Conservation (phyloP, 2,329 filamentous ascomycete species). For the Cordyceps javanica region DNA sequence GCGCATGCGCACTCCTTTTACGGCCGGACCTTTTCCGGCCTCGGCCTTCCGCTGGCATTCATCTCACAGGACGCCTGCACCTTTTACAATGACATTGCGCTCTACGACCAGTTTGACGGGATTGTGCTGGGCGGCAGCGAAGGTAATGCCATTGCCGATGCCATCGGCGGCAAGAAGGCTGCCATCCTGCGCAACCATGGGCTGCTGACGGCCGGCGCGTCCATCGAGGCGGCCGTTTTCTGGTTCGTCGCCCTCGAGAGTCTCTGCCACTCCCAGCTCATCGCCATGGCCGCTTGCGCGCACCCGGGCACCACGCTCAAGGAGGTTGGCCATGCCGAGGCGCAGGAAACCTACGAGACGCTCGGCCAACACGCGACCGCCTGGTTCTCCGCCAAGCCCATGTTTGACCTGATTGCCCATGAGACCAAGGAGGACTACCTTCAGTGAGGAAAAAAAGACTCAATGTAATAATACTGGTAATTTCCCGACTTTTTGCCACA, state of each 20-base stretch:
- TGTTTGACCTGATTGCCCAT: conserved; percentile 10
- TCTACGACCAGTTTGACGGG: conserved; percentile 44
- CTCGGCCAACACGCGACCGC: conserved; percentile 57
- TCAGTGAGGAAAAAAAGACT: background rate
- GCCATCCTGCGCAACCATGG: conserved; percentile 51
- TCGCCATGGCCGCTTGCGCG: conserved; percentile 53
- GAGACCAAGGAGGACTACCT: conserved; percentile 10
- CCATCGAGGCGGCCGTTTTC: conserved; percentile 45
- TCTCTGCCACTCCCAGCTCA: conserved; percentile 41
- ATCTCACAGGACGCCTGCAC: conserved; percentile 57
- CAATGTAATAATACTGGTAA: no score
- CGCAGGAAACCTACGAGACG: conserved; percentile 59
- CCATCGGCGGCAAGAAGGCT: conserved; percentile 43
- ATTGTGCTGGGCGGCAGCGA: conserved; percentile 48
- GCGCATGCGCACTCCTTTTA: conserved; percentile 51
- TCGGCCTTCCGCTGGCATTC: conserved; percentile 59
- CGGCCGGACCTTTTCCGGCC: conserved; percentile 52
- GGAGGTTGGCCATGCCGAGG: conserved; percentile 63
- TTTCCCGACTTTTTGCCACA: no score
- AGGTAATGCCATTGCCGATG: conserved; percentile 40
- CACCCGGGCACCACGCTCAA: conserved; percentile 59
- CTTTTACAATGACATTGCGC: conserved; percentile 46
- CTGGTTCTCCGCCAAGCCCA: conserved; percentile 52
- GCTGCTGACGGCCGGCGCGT: conserved; percentile 42
- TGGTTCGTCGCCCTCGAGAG: conserved; percentile 49